phyloP scores from a whole-genome alignment of 805 yeast species.

The Hanseniaspora lindneri region DNA sequence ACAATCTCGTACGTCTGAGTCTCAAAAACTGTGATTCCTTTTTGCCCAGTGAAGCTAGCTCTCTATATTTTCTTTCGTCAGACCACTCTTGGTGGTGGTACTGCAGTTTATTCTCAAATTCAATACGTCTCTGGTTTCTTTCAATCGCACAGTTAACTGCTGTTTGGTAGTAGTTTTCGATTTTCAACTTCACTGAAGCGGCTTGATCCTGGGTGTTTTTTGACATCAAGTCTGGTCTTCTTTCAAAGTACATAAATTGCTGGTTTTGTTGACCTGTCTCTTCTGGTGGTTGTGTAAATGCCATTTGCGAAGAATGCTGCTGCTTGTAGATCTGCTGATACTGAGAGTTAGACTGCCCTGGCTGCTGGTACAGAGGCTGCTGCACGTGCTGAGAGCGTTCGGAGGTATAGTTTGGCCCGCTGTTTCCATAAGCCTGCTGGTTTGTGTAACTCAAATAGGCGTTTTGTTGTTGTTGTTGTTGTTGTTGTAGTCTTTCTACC shows the following conservation, averaged over 20 bases:
- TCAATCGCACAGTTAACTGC: slow-evolving; percentile 88
- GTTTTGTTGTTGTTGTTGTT: slow-evolving; percentile 21
- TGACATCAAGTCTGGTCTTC: slow-evolving; percentile 72
- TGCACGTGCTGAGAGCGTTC: slow-evolving; percentile 23
- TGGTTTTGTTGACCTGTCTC: neutral
- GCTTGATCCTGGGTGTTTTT: slow-evolving; percentile 70
- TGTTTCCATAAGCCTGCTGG: neutral
- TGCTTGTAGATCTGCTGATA: slow-evolving; percentile 19
- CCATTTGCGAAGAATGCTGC: slow-evolving; percentile 19
- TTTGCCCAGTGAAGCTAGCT: slow-evolving; percentile 68
- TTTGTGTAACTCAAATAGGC: slow-evolving; percentile 16
- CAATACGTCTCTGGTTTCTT: slow-evolving; percentile 82
- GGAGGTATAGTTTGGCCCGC: slow-evolving; percentile 15
- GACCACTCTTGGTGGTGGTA: slow-evolving; percentile 52
- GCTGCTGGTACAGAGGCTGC: slow-evolving; percentile 23
- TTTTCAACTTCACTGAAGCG: slow-evolving; percentile 64
- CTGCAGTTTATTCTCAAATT: slow-evolving; percentile 60
- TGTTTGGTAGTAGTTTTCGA: slow-evolving; percentile 76
- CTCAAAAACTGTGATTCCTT: slow-evolving; percentile 81
- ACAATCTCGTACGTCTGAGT: slow-evolving; percentile 68
- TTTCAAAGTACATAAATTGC: slow-evolving; percentile 48
- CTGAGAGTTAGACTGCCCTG: slow-evolving; percentile 22
- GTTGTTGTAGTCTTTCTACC: slow-evolving; percentile 10
- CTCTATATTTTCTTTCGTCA: slow-evolving; percentile 76
- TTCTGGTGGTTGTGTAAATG: slow-evolving; percentile 10